These are phyloP conservation scores for Entophlyctis luteolus DNA, from an alignment of 192 early-diverging fungal genomes.

Conservation along the genomic window DNA sequence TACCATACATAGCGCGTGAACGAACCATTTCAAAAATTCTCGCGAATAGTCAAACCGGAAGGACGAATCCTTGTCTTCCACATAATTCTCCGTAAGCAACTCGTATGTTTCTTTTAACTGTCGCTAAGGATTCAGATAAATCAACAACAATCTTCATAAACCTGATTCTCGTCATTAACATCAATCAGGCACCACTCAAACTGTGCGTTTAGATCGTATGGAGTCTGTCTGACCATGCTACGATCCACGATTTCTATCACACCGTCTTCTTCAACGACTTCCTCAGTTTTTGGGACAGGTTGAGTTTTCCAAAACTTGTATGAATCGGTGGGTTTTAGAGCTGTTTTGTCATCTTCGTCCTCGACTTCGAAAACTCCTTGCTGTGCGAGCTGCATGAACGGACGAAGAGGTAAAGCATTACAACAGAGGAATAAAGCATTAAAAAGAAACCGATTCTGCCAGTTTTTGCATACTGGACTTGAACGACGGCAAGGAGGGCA, in stretches of 20 bases:
- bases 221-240: conserved; percentile 75
- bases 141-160: conserved; percentile 27
- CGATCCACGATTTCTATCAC: conserved; percentile 74
- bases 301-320: conserved; percentile 98
- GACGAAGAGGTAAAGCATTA: no score
- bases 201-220: conserved; percentile 79
- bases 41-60: conserved; percentile 96
- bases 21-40: conserved; percentile 86
- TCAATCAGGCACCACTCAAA: conserved; percentile 88
- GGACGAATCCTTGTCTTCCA: conserved; percentile 93
- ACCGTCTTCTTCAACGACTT: conserved; percentile 56
- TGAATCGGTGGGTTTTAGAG: conserved; percentile 37
- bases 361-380: conserved; percentile 5
- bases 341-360: conserved; percentile 10
- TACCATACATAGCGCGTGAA: not conserved
- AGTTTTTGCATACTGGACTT: no score
- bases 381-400: not conserved
- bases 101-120: conserved; percentile 80
- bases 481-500: no score
- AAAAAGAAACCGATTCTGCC: no score
- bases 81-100: conserved; percentile 88
- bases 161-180: conserved; percentile 67
- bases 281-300: conserved; percentile 75
- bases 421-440: no score
- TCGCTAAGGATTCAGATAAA: not conserved